A percentile compares a stretch with the other conserved stretches of the same genome.
phyloP scores from a whole-genome alignment of 2,329 filamentous ascomycete genomes.

The Fusarium sp. region DNA sequence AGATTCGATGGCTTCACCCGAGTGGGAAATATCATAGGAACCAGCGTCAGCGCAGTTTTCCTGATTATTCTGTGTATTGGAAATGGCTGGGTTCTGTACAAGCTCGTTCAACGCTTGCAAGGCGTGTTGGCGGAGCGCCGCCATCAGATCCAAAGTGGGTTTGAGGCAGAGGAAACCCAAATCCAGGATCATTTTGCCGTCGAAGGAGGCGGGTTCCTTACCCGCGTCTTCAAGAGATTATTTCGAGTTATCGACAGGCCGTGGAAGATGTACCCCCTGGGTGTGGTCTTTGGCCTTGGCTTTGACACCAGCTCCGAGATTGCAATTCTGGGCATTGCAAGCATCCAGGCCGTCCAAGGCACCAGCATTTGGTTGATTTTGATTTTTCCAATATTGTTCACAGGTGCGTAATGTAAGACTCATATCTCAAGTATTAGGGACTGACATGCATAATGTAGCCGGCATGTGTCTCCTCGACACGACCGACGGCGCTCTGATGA shows the following conservation, averaged over 20 bases:
- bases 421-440: too few relatives aligned
- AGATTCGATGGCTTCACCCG: constrained; percentile 85
- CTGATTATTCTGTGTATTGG: constrained; percentile 86
- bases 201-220: constrained; percentile 83
- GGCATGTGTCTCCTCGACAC: constrained; percentile 98
- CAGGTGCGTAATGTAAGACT: constrained; percentile 66
- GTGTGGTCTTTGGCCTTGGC: constrained; percentile 90
- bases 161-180: constrained; percentile 40
- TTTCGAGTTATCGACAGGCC: constrained; percentile 83
- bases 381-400: constrained; percentile 92
- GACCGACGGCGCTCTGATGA: constrained; percentile 94
- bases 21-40: constrained; percentile 91
- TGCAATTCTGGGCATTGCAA: constrained; percentile 90
- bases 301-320: constrained; percentile 98
- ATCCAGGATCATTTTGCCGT: constrained; percentile 72
- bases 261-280: constrained; percentile 97
- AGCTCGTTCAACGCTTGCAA: constrained; percentile 79
- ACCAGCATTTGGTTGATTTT: constrained; percentile 95
- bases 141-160: constrained; percentile 47
- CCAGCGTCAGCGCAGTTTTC: constrained; percentile 87
- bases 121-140: constrained; percentile 66
- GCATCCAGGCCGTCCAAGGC: constrained; percentile 86
- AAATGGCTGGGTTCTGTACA: constrained; percentile 89
- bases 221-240: constrained; percentile 78
- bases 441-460: constrained; percentile 62